These are phyloP conservation scores for Hydrangea macrophylla DNA, from an alignment of 148 eudicot genomes.

Conservation along the genomic window DNA sequence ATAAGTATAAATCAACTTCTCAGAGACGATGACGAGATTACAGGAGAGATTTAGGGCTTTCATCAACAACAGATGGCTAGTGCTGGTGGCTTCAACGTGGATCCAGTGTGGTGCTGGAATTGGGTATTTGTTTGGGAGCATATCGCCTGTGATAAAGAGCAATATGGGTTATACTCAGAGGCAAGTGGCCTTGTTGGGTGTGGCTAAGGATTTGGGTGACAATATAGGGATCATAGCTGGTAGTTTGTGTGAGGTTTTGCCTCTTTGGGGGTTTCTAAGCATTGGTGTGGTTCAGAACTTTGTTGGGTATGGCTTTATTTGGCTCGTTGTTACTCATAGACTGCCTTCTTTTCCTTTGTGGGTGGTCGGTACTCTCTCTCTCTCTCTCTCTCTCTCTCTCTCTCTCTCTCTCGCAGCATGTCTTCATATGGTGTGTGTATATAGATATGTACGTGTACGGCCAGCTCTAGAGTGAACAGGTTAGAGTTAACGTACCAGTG, in stretches of 20 bases:
- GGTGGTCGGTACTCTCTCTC: conserved; percentile 48
- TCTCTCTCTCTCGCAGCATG: no score
- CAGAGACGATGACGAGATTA: neutral
- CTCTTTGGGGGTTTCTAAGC: conserved; percentile 42
- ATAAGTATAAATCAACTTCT: neutral
- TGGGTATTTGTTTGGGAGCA: conserved; percentile 64
- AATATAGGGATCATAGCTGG: conserved; percentile 56
- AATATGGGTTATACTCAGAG: conserved; percentile 53
- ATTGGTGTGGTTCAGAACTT: conserved; percentile 55
- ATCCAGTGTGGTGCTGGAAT: conserved; percentile 56
- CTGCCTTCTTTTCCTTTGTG: conserved; percentile 52
- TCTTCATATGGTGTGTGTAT: no score
- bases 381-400: conserved; percentile 16
- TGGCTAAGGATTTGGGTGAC: conserved; percentile 63
- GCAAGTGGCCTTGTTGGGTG: conserved; percentile 50
- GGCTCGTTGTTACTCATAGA: conserved; percentile 45
- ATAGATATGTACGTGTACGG: no score
- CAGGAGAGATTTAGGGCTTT: conserved; percentile 31
- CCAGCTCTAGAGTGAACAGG: no score
- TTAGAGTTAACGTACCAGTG: no score
- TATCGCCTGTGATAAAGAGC: conserved; percentile 54
- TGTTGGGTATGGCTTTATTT: conserved; percentile 51
- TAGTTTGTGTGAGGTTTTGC: conserved; percentile 42
- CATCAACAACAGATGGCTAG: conserved; percentile 65
- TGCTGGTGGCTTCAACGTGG: conserved; percentile 69